Evolutionary conservation across 139 green algal genomes (phyloP), one percentile per base, ranked within the genome.

Genomic region (Chlorella sp.): DNA sequence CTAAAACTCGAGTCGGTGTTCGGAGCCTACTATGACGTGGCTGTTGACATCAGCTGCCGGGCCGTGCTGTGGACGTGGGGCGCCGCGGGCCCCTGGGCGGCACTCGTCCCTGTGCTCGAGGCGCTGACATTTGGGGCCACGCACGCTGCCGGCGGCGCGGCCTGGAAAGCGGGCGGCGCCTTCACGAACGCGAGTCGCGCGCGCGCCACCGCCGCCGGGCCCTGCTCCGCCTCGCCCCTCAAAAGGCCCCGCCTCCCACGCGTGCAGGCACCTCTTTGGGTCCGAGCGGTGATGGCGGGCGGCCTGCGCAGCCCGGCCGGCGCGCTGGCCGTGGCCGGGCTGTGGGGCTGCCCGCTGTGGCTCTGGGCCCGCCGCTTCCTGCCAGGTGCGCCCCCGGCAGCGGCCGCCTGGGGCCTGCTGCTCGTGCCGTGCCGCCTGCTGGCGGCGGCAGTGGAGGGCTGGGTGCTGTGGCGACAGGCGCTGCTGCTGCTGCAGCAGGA

Each of bases 261-360:
- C 67, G 61, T 38, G 31, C 23, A 79, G 1, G 70, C 81, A 1
- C 84, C 84, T 0, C 61, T 23, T 17, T 89, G 77, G 77, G 81
- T 87, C 27, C 59, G 61, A 15, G 55, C 42, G 0, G 75, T 88
- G 12, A 84, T 87, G 69, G 31, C 46, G 2, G 73, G 78, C 51
- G 77, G 77, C 35, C 86, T 91, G 50, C 74, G 56, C 29, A 86
- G 71, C 14, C 82, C 84, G 1, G 8, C 50, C 9, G 87, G 87
- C 19, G 38, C n/a, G 1, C 64, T 86, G 63, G 72, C 80, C 14
- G 41, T 91, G 5, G 45, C 38, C 2, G 87, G 87, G 0, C 84
- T 91, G 3, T 86, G 86, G 65, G 84, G 84, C 27, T 83, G 74
- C 58, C 87, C 87, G 8, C 58, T 91, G 40, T 90, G 84, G 84